phyloP scores from a whole-genome alignment of 2,329 filamentous ascomycete genomes.

The Colletotrichum salicis region DNA sequence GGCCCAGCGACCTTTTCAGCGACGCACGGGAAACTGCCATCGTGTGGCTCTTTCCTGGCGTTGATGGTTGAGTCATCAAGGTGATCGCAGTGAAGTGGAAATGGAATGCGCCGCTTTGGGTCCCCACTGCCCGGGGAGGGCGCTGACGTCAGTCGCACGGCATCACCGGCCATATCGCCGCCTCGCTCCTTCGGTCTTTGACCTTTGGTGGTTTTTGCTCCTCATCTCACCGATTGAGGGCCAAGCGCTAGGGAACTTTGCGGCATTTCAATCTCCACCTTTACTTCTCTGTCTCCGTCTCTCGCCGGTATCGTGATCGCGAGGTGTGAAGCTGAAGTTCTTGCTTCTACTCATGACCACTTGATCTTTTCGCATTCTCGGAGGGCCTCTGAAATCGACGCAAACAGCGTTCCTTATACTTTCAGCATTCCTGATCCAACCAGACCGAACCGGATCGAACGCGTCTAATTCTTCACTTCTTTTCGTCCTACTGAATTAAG shows the following conservation, averaged over 20 bases:
- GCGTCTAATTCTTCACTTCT: background rate
- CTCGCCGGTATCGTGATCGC: background rate
- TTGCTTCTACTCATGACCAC: background rate
- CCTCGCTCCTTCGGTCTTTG: background rate
- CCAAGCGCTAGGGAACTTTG: background rate
- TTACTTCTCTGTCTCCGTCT: background rate
- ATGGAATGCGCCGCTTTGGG: background rate
- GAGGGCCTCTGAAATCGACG: background rate
- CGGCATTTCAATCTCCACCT: background rate
- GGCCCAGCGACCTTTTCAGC: background rate
- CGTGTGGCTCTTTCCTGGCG: background rate
- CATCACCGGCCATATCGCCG: conserved; percentile 12
- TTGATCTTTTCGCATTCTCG: background rate
- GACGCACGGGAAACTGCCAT: background rate
- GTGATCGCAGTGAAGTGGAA: background rate
- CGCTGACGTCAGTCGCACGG: conserved; percentile 32
- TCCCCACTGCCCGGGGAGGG: conserved; percentile 3
- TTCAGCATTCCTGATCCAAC: background rate
- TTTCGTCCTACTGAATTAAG: background rate
- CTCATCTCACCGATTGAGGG: background rate
- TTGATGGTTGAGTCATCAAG: conserved; percentile 20
- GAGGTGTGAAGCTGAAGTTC: background rate
- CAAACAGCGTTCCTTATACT: background rate
- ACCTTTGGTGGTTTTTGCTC: background rate
- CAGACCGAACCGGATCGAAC: too few relatives aligned